phyloP scores from a whole-genome alignment of 176 grass and related monocot species.

The Dendrocalamus sinicus region DNA sequence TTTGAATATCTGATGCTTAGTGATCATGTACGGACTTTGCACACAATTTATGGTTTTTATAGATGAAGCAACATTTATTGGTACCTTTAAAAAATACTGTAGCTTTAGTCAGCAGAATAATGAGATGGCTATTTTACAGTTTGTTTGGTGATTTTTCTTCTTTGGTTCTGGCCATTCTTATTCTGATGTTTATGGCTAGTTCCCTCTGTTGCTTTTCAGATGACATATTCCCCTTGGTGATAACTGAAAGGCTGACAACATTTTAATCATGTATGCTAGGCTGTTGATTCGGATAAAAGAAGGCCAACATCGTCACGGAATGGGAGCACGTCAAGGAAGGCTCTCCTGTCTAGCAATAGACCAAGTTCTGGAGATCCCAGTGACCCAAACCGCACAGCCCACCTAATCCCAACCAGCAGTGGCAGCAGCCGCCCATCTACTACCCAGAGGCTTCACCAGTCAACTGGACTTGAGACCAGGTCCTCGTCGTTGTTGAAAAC shows the following conservation, averaged over 20 bases:
- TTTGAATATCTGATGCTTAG: constrained; percentile 13
- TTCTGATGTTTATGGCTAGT: not conserved
- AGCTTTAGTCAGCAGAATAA: not conserved
- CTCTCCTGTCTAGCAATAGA: constrained; percentile 67
- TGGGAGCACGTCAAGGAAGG: constrained; percentile 74
- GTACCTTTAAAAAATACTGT: not conserved
- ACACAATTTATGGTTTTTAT: constrained; percentile 7
- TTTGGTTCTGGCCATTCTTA: not conserved
- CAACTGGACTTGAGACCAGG: constrained; percentile 63
- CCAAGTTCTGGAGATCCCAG: constrained; percentile 66
- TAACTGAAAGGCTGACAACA: constrained; percentile 24
- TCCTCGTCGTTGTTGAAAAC: constrained; percentile 54
- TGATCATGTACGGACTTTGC: not conserved
- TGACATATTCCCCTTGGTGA: not conserved
- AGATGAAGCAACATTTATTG: not conserved
- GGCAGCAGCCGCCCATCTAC: constrained; percentile 60
- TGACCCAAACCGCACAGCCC: constrained; percentile 56
- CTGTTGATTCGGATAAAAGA: constrained; percentile 61
- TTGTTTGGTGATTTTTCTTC: not conserved
- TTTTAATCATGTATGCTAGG: constrained; percentile 44
- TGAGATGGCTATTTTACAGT: not conserved
- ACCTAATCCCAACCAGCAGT: constrained; percentile 61
- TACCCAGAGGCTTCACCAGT: constrained; percentile 81
- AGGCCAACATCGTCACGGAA: constrained; percentile 61
- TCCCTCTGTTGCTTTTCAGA: not conserved